Percentiles rank a stretch among this genome's conserved stretches.
Evolutionary conservation across 2,329 filamentous ascomycete species (phyloP).

Genomic region (Grosmannia huntii): DNA sequence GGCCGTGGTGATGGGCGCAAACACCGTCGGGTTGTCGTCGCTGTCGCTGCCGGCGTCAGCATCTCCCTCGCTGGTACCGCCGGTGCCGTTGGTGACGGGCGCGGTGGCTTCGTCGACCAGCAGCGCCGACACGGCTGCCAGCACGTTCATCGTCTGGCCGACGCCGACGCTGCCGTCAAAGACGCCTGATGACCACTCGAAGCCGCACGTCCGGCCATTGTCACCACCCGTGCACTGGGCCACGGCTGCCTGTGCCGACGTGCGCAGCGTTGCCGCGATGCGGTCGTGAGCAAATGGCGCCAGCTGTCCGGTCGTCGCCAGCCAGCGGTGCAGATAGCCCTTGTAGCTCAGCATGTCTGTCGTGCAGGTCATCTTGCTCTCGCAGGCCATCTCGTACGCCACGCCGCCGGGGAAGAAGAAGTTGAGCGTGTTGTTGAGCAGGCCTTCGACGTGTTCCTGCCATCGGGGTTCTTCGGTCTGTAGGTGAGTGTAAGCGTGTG

Average conservation of each 20-base stretch:
- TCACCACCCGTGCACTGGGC: conserved; percentile 33
- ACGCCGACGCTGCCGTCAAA: conserved; percentile 39
- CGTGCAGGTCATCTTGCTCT: conserved; percentile 35
- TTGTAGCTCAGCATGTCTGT: conserved; percentile 48
- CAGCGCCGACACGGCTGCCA: conserved; percentile 35
- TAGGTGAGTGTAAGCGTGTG: background rate
- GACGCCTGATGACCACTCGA: conserved; percentile 33
- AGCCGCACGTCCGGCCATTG: conserved; percentile 33
- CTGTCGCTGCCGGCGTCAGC: conserved; percentile 29
- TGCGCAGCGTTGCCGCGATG: conserved; percentile 32
- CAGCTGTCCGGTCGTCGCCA: conserved; percentile 34
- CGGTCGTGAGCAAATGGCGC: conserved; percentile 32
- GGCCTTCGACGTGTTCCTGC: conserved; percentile 31
- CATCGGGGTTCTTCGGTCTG: conserved; percentile 19
- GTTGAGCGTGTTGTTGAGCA: conserved; percentile 28
- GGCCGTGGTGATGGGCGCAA: conserved; percentile 34
- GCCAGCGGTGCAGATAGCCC: conserved; percentile 38
- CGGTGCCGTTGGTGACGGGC: conserved; percentile 28
- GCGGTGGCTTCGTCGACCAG: conserved; percentile 21
- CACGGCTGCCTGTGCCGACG: conserved; percentile 35
- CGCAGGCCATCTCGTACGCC: conserved; percentile 45
- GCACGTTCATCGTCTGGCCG: conserved; percentile 42
- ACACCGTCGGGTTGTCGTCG: conserved; percentile 9
- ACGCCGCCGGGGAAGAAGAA: conserved; percentile 34
- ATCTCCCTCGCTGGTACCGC: conserved; percentile 37